phyloP scores from a whole-genome alignment of 2,329 filamentous ascomycete genomes.

The Aureobasidium leucospermi region DNA sequence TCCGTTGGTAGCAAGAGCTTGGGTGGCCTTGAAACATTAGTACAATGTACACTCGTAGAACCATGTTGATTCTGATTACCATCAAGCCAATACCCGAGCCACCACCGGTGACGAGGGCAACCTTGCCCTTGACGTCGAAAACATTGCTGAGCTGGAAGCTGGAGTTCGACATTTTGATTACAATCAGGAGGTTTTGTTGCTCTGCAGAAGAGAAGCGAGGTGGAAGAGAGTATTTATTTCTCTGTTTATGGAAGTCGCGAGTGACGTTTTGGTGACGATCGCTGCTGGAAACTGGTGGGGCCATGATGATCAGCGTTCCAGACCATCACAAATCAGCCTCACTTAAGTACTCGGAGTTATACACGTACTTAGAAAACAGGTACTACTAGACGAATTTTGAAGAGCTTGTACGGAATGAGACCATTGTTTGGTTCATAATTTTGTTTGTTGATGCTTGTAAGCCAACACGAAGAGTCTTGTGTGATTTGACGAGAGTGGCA shows the following conservation, averaged over 20 bases:
- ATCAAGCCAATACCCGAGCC: conserved; percentile 42
- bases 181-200: neutral
- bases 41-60: conserved; percentile 25
- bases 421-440: too few species aligned
- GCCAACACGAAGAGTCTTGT: too few species aligned
- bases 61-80: conserved; percentile 16
- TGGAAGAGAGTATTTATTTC: neutral
- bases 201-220: neutral
- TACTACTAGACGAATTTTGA: too few species aligned
- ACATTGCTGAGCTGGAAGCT: conserved; percentile 22
- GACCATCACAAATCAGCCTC: neutral
- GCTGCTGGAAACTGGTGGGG: neutral
- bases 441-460: too few species aligned
- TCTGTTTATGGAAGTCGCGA: neutral
- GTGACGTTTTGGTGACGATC: conserved; percentile 13
- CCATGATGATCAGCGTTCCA: neutral
- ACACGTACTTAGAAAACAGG: too few species aligned
- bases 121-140: conserved; percentile 34
- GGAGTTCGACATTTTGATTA: conserved; percentile 19
- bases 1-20: conserved; percentile 26
- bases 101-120: conserved; percentile 39
- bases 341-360: too few species aligned
- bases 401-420: too few species aligned
- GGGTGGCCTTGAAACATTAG: conserved; percentile 23
- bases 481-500: too few species aligned